Percentiles rank a stretch among this genome's conserved stretches.
Conservation (phyloP, 1,284 basidiomycete species). For the Lentinula novae-zelandiae region DNA sequence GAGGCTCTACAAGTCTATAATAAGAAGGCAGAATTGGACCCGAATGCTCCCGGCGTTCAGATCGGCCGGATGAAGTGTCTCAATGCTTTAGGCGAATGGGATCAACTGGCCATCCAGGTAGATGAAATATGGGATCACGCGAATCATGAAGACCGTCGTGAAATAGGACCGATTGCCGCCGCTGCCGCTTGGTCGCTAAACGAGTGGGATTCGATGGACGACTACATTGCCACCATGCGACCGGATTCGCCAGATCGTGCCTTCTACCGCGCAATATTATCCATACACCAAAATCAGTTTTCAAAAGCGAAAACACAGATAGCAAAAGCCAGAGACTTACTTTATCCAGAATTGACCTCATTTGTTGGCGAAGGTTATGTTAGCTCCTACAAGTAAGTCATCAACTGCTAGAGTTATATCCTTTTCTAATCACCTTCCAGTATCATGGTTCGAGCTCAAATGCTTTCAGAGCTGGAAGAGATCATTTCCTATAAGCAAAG, state of each 20-base stretch:
- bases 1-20: constrained; percentile 91
- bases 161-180: constrained; percentile 95
- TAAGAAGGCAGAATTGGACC: constrained; percentile 69
- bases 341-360: constrained; percentile 91
- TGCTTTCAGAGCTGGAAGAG: constrained; percentile 98
- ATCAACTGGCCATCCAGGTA: constrained; percentile 83
- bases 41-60: constrained; percentile 68
- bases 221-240: constrained; percentile 95
- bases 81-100: constrained; percentile 99
- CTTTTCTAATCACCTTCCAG: constrained; percentile 36
- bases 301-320: constrained; percentile 89
- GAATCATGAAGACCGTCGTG: constrained; percentile 79
- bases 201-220: constrained; percentile 99
- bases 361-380: constrained; percentile 96
- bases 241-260: constrained; percentile 91
- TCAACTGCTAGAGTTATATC: neutral
- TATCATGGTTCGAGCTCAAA: constrained; percentile 96
- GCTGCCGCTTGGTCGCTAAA: constrained; percentile 96
- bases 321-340: constrained; percentile 88
- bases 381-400: constrained; percentile 86
- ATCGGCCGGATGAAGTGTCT: constrained; percentile 94
- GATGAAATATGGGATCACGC: constrained; percentile 89
- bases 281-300: constrained; percentile 96
- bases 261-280: constrained; percentile 95
- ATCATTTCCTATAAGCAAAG: constrained; percentile 96